phyloP scores from a whole-genome alignment of 139 green algal species.

The Coelastrella sp. region DNA sequence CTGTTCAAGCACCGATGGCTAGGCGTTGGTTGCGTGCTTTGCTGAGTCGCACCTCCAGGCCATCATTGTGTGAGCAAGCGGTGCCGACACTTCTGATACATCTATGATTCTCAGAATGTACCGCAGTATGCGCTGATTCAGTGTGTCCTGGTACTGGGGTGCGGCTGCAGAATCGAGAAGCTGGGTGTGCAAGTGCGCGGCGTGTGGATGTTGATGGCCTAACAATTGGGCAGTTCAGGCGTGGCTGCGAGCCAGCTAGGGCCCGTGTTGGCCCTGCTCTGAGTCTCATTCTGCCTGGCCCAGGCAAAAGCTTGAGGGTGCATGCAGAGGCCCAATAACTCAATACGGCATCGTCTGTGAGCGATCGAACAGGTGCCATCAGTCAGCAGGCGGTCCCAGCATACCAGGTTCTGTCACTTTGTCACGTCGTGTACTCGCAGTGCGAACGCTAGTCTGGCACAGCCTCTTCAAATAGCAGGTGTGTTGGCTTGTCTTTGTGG shows the following conservation, averaged over 20 bases:
- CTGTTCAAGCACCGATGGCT: background rate
- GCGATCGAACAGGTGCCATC: background rate
- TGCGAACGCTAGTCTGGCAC: background rate
- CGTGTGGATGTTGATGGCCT: background rate
- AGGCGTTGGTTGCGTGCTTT: background rate
- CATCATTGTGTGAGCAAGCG: conserved; percentile 37
- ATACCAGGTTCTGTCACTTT: too few species aligned
- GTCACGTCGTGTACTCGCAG: too few species aligned
- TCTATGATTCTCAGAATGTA: background rate
- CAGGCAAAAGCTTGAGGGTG: background rate
- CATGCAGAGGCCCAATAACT: background rate
- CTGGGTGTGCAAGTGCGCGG: background rate
- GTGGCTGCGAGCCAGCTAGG: background rate
- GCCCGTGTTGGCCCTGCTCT: background rate
- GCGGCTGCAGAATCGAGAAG: background rate
- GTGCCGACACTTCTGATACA: background rate
- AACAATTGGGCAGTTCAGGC: background rate
- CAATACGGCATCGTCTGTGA: background rate
- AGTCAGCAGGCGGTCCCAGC: background rate
- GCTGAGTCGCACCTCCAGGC: conserved; percentile 24
- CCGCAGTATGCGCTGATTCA: background rate
- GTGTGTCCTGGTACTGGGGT: background rate
- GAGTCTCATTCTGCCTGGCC: background rate
- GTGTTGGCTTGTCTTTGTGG: too few species aligned
- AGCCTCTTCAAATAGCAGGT: too few species aligned